Evolutionary conservation across 2,329 filamentous ascomycete species (phyloP), one percentile per base, ranked within the genome.

Genomic region (Ophiocordyceps australis): DNA sequence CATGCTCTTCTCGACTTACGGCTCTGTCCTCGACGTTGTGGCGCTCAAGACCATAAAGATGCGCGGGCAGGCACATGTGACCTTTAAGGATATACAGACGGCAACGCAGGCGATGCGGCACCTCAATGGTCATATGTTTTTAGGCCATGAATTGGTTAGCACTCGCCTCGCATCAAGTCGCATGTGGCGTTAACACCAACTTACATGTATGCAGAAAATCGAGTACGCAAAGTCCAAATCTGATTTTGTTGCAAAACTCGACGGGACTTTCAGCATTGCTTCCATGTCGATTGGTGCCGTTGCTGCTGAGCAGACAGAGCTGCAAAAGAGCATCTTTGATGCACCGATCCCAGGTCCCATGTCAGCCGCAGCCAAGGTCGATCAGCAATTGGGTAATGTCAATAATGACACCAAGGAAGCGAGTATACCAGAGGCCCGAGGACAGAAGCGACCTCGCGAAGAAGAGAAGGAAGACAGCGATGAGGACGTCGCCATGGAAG

Each of bases 11-110:
- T 82, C 83, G 9, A 92, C 83, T 10, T 92, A 93, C 46, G 89
- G 89, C 21, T 73, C 82, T 1, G 78, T 98, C 11, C 68, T 98
- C 30, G 89, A 98, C 46, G 70, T 98, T 13, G 78, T 94, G 25
- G 80, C 81, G 17, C 61, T 94, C 39, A 91, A 83, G 56, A 92
- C 81, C 2, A 63, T 64, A 48, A 82, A 82, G 55, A 94, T 95
- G 85, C 76, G 89, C 25, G 89, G 89, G 4, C 89, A 98, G 53
- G 89, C 89, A 33, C 89, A 95, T 43, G 60, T 98, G 32, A 78
- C 89, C 10, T 95, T 83, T 48, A 70, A 80, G 30, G 86, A 98
- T 47, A 62, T 86, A 18, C 78, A 93, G 37, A 73, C 81, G n/a
- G 82, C 83, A 26, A 93, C 85, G 14, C 82, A 93, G 46, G 89